phyloP scores from a whole-genome alignment of 192 early-diverging fungal genomes.

The Paraglomus occultum region DNA sequence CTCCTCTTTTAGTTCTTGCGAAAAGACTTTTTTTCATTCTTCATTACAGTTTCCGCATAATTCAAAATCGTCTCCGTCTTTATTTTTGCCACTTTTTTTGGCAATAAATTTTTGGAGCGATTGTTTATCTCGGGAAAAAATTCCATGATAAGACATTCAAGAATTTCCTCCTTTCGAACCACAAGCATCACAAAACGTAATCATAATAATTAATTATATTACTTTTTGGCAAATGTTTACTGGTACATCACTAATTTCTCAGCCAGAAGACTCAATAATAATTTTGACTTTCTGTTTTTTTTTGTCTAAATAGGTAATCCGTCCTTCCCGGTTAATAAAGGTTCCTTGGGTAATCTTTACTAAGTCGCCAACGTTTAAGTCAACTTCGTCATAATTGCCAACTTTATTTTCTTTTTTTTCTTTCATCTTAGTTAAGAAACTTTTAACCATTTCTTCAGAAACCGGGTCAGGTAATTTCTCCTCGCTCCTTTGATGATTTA shows the following conservation, averaged over 20 bases:
- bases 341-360: background rate
- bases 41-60: too few species aligned
- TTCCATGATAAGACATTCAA: too few species aligned
- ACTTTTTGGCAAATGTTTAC: constrained; percentile 1
- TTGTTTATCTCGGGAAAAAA: too few species aligned
- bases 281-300: constrained; percentile 13
- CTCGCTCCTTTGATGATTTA: background rate
- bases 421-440: background rate
- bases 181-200: too few species aligned
- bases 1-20: too few species aligned
- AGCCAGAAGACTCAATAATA: background rate
- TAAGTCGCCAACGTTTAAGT: background rate
- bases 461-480: constrained; percentile 2
- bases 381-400: background rate
- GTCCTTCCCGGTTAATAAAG: background rate
- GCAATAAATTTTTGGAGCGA: too few species aligned
- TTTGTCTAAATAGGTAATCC: background rate
- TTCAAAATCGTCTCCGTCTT: too few species aligned
- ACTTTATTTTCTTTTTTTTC: background rate
- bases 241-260: constrained; percentile 1
- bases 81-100: too few species aligned
- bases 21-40: too few species aligned
- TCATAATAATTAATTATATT: background rate
- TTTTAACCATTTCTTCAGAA: constrained; percentile 1
- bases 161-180: too few species aligned